Base-by-base conservation (phyloP, 2,329 filamentous ascomycete genomes). In the Thermothelomyces thermophilus region DNA sequence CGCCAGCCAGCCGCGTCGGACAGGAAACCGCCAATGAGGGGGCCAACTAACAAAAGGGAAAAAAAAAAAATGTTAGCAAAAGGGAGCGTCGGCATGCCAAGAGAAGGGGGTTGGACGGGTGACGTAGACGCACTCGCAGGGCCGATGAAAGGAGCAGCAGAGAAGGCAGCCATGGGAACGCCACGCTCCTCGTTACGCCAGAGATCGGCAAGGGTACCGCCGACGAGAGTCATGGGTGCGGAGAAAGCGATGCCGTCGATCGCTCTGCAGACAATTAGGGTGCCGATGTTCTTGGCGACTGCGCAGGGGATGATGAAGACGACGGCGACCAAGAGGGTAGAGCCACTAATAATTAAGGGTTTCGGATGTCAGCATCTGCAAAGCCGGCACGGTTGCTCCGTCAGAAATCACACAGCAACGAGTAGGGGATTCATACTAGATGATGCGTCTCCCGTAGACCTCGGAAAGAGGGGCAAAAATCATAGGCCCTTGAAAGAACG, bases 191-290 rank as follows among this genome's bases (percentile, higher is more conserved):
- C 87, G 44, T 83, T 87, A 52, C 71, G 81, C 87, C 87, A 94
- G n/a, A 93, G 67, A 69, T 94, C 88, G 10, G 87, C 85, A 5
- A 94, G 69, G 0, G 86, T 91, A 8, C 88, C 88, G 37, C 87
- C 88, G 8, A 90, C 87, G 1, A 93, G 74, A 0, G 87, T 91
- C 84, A 94, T 91, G 2, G 88, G 87, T 0, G 87, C 87, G 10
- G 84, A 90, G 64, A 91, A 91, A 5, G 86, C 86, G 49, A 93
- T 87, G 40, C 88, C 88, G 55, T 89, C 87, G 52, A 94, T 86
- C 40, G 82, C 73, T 54, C 88, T 80, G 63, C 83, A 88, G 22
- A 88, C 82, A 5, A 94, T 72, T 7, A 94, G 75, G 0, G 87
- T 93, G 19, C 68, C 76, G 26, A 90, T 87, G 58, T 91, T 93